phyloP scores from a whole-genome alignment of 768 basidiomycete species.

The Russula olivacea region DNA sequence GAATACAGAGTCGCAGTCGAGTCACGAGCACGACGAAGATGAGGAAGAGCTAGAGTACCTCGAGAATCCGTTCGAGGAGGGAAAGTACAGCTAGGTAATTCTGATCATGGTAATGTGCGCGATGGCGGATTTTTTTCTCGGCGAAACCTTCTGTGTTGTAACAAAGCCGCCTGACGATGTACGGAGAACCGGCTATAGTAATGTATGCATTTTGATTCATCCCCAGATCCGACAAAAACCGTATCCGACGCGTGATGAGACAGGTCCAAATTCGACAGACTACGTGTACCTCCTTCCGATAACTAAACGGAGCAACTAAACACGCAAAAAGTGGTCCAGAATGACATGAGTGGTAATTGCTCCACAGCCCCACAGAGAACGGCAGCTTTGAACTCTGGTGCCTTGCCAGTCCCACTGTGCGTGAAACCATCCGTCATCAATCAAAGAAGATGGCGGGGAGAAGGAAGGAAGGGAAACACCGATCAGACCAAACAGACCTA shows the following conservation, averaged over 20 bases:
- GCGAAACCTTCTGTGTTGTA: not conserved
- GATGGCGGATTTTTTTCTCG: not conserved
- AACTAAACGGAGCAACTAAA: not conserved
- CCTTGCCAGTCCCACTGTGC: constrained; percentile 66
- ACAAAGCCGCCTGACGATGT: not conserved
- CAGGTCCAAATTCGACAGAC: not conserved
- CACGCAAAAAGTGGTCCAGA: not conserved
- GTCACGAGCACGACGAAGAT: constrained; percentile 19
- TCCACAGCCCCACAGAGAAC: constrained; percentile 10
- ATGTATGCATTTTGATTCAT: not conserved
- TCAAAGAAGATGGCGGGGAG: constrained; percentile 1
- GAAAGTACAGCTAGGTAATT: constrained; percentile 13
- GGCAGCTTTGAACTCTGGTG: constrained; percentile 49
- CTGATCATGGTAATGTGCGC: not conserved
- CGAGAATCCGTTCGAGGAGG: constrained; percentile 28
- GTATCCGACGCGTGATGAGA: not conserved
- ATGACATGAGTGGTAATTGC: constrained; percentile 7
- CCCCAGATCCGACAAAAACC: not conserved
- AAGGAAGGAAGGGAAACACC: constrained; percentile 40
- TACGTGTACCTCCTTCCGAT: not conserved
- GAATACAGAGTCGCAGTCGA: constrained; percentile 1
- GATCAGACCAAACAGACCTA: constrained; percentile 90
- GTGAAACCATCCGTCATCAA: constrained; percentile 7
- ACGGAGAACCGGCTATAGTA: not conserved
- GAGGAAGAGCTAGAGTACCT: constrained; percentile 28